Conservation (phyloP, 2,329 filamentous ascomycete genomes). For the Talaromyces amestolkiae region DNA sequence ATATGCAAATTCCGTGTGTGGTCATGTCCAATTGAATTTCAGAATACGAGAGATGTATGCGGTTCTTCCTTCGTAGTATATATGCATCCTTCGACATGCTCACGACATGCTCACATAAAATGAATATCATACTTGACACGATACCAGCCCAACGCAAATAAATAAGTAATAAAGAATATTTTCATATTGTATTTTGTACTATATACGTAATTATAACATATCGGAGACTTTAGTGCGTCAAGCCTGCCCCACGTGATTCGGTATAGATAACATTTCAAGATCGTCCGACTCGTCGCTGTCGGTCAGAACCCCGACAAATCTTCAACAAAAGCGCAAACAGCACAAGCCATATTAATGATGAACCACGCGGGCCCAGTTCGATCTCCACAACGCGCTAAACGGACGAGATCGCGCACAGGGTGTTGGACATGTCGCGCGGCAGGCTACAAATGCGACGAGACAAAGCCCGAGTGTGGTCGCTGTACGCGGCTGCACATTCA, state of each 20-base stretch:
- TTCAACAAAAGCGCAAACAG: not conserved
- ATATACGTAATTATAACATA: not conserved
- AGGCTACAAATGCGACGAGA: not conserved
- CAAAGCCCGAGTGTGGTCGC: not conserved
- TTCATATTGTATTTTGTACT: not conserved
- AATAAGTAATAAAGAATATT: not conserved
- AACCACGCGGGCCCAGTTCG: not conserved
- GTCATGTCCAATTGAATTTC: too few species aligned
- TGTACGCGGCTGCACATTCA: not conserved
- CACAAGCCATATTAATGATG: not conserved
- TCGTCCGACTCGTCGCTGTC: not conserved
- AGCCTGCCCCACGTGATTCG: not conserved
- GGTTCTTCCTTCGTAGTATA: too few species aligned
- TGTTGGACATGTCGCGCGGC: constrained; percentile 1
- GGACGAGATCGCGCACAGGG: not conserved
- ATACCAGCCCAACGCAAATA: too few species aligned
- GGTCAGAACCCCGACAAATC: not conserved
- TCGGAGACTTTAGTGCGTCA: not conserved
- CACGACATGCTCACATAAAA: too few species aligned
- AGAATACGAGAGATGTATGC: too few species aligned
- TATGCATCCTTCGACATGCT: too few species aligned
- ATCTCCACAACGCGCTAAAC: not conserved
- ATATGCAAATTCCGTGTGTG: too few species aligned
- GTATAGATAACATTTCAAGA: not conserved
- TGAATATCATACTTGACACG: too few species aligned